Conservation (phyloP, 148 eudicot species). For the Fagopyrum tataricum region DNA sequence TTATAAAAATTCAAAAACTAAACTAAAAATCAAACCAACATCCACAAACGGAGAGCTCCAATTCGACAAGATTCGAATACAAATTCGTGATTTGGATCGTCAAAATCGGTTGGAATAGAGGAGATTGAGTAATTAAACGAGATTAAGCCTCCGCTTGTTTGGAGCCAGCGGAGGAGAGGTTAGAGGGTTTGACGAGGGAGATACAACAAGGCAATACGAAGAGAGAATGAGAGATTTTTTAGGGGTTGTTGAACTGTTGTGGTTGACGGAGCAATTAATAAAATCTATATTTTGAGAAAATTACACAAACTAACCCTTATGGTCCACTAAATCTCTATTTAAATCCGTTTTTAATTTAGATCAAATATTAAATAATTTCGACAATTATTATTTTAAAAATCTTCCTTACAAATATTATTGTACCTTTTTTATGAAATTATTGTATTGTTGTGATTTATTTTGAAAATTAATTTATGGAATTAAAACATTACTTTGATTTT, state of each 20-base stretch:
- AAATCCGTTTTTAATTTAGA: no score
- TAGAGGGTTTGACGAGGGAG: not conserved
- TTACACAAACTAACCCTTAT: no score
- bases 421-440: no score
- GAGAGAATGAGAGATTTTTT: not conserved
- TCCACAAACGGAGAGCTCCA: not conserved
- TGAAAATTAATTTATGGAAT: no score
- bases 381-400: no score
- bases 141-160: not conserved
- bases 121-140: not conserved
- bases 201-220: not conserved
- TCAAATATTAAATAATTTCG: no score
- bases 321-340: no score
- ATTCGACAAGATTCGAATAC: not conserved
- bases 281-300: not conserved
- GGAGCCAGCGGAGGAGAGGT: not conserved
- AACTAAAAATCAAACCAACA: not conserved
- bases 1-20: no score
- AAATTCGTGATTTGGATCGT: not conserved
- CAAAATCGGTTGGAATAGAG: not conserved
- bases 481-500: no score
- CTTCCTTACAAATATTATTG: no score
- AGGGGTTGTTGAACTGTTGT: slow-evolving; percentile 2
- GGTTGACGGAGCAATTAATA: not conserved
- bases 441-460: no score